These are phyloP conservation scores for Coelastrella sp. DNA, from an alignment of 139 green algal species.

Conservation along the genomic window DNA sequence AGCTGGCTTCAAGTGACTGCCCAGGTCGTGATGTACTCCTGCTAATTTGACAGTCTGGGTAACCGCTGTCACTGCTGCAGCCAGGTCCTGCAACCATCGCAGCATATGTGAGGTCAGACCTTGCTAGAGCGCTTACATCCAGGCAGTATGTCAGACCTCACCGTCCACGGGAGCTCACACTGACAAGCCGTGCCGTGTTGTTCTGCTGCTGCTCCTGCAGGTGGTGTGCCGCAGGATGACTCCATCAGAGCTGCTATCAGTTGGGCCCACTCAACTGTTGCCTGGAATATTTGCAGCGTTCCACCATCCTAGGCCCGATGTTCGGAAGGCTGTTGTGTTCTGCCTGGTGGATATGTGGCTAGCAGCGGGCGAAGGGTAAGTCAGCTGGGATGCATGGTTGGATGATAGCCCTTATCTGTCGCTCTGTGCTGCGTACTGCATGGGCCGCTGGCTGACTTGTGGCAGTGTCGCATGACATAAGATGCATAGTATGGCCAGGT, in stretches of 20 bases:
- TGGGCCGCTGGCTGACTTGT: not conserved
- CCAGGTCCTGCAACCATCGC: too few relatives aligned
- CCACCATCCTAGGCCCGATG: slow-evolving; percentile 65
- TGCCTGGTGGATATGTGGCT: slow-evolving; percentile 71
- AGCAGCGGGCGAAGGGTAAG: slow-evolving; percentile 57
- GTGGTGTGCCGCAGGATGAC: slow-evolving; percentile 10
- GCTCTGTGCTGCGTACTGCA: not conserved
- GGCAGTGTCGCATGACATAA: not conserved
- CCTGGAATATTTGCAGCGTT: slow-evolving; percentile 74
- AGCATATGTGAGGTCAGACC: too few relatives aligned
- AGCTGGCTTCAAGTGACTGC: not conserved
- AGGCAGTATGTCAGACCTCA: not conserved
- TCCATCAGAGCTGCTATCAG: slow-evolving; percentile 25
- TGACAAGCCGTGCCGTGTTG: not conserved
- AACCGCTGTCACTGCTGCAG: too few relatives aligned
- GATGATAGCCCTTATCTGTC: not conserved
- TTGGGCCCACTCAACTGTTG: slow-evolving; percentile 59
- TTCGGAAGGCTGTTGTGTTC: slow-evolving; percentile 75
- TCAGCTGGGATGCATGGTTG: not conserved
- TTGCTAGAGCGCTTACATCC: too few relatives aligned
- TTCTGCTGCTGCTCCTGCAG: not conserved
- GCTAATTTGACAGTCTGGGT: not conserved
- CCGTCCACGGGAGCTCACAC: not conserved
- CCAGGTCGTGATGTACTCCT: not conserved
- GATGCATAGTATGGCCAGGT: too few relatives aligned